Evolutionary conservation across 306 rosid species (phyloP), one percentile per base, ranked within the genome.

Genomic region (Phaseolus lunatus): DNA sequence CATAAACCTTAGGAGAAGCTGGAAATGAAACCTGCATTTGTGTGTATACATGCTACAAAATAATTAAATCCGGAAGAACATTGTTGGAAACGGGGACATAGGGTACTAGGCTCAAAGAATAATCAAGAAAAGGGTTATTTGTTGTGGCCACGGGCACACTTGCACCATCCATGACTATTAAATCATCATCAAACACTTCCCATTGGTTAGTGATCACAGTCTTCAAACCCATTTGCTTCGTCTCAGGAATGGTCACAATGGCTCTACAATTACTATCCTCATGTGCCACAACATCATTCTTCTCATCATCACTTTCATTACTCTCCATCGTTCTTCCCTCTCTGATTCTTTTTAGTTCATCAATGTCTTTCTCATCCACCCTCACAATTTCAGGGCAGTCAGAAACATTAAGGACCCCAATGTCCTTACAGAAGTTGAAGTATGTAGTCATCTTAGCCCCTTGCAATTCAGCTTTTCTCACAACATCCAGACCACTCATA

Each of bases 151-250:
- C 4, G 35, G 24, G 14, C 7, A 23, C 9, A 14, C 23, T 66
- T 69, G 56, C 5, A 9, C 27, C 45, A 19, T 45, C 44, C 19
- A 14, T 23, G 10, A 22, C 57, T 56, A 57, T 43, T 26, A 43
- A 24, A 63, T 87, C 91, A 7, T 84, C 96, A 15, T 90, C 96
- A 73, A 94, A 94, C 23, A 84, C 79, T 68, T 88, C 97, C 98
- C 98, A 94, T 52, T 86, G 82, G 12, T 94, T 81, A 0, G 96
- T 94, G 31, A 94, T 83, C 52, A 91, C 84, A 1, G 98, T 94
- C 82, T n/a, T 77, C 74, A 83, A 82, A 47, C 7, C 59, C 1
- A 72, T 45, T 22, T 50, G 35, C 29, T 20, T 67, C 37, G 16
- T 9, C 1, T 72, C 64, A 5, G 13, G 49, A 35, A 31, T 5